Evolutionary conservation across 2,329 filamentous ascomycete species (phyloP).

Genomic region (Thermothelomyces thermophilus): DNA sequence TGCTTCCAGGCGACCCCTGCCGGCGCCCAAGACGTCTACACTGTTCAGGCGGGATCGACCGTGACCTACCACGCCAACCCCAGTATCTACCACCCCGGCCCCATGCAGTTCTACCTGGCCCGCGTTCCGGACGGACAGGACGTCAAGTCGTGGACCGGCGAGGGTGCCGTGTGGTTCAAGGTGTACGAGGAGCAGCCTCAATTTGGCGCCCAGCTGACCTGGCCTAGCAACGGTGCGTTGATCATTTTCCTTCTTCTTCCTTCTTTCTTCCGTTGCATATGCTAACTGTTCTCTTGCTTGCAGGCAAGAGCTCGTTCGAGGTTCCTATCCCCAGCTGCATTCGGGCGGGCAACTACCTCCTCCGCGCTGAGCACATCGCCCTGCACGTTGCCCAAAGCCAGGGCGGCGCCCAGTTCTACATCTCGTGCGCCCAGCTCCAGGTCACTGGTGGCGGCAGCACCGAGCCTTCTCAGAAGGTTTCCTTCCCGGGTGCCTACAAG

Average conservation of each 20-base stretch:
- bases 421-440: slow-evolving; percentile 37
- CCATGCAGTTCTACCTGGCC: slow-evolving; percentile 36
- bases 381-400: slow-evolving; percentile 36
- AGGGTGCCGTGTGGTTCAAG: slow-evolving; percentile 38
- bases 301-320: slow-evolving; percentile 31
- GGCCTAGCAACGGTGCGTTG: slow-evolving; percentile 34
- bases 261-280: not conserved
- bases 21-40: slow-evolving; percentile 35
- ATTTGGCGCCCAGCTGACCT: slow-evolving; percentile 34
- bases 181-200: slow-evolving; percentile 38
- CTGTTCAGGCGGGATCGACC: slow-evolving; percentile 39
- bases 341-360: slow-evolving; percentile 40
- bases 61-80: slow-evolving; percentile 38
- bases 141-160: slow-evolving; percentile 33
- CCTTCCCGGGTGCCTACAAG: slow-evolving; percentile 39
- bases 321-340: slow-evolving; percentile 39
- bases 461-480: slow-evolving; percentile 31
- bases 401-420: slow-evolving; percentile 42
- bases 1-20: slow-evolving; percentile 41
- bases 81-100: slow-evolving; percentile 36
- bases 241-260: not conserved
- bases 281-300: not conserved
- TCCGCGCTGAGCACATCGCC: slow-evolving; percentile 43
- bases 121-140: slow-evolving; percentile 34
- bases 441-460: slow-evolving; percentile 38